These are phyloP conservation scores for Hemisphaericaspora xylanilytica DNA, from an alignment of 1,139 yeast genomes.

Conservation along the genomic window DNA sequence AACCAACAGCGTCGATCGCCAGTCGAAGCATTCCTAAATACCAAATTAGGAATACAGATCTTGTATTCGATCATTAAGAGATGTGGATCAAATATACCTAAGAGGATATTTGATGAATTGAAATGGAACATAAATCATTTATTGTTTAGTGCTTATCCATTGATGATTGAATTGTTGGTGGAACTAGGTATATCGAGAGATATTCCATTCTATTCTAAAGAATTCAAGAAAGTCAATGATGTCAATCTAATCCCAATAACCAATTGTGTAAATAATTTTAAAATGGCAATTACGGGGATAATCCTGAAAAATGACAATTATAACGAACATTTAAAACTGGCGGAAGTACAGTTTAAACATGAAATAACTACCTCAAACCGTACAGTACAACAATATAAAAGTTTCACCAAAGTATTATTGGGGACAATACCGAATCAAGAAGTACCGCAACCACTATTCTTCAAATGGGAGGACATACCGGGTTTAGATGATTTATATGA, in stretches of 20 bases:
- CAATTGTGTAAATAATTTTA: constrained; percentile 25
- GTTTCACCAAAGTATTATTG: not conserved
- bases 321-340: constrained; percentile 3
- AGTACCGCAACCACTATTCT: not conserved
- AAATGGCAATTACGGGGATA: constrained; percentile 17
- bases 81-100: constrained; percentile 20
- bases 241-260: constrained; percentile 24
- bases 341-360: not conserved
- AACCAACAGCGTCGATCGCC: constrained; percentile 16
- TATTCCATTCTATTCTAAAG: constrained; percentile 47
- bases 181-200: constrained; percentile 56
- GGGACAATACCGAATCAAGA: not conserved
- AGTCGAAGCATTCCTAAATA: constrained; percentile 26
- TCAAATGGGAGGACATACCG: constrained; percentile 4
- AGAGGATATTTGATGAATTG: constrained; percentile 21
- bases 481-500: constrained; percentile 1
- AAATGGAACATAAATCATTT: constrained; percentile 35
- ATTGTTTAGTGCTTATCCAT: constrained; percentile 34
- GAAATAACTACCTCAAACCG: constrained; percentile 7
- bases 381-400: constrained; percentile 5
- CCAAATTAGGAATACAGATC: constrained; percentile 41
- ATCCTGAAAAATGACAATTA: constrained; percentile 13
- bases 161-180: constrained; percentile 34
- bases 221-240: constrained; percentile 38
- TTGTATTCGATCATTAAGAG: constrained; percentile 42